Base-by-base conservation (phyloP, 2,329 filamentous ascomycete genomes). In the Pseudogymnoascus pannorum region DNA sequence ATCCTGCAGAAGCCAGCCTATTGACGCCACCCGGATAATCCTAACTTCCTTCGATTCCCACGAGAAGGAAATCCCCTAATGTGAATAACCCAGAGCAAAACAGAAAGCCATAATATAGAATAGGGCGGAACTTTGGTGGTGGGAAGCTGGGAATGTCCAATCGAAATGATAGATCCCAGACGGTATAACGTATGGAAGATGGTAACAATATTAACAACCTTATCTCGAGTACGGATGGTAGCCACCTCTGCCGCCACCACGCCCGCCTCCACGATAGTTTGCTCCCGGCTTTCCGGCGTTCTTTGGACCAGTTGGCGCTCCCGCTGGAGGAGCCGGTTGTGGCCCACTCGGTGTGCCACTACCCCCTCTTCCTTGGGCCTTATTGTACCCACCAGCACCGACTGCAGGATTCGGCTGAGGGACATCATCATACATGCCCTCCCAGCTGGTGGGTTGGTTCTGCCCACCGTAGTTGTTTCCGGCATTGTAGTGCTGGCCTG, bases 371-470 rank as follows among this genome's bases (percentile, higher is more conserved):
- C 64, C 70, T 35, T 58, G 54, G 14, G 8, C 22, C 33, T 58
- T 58, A 38, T 38, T 58, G 31, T 40, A 36, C 64, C 76, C 75
- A 63, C 78, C 74, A n/a, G 72, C 76, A 58, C 80, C 79, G 54
- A 78, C 81, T 22, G 66, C 65, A 58, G 87, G 82, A 68, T 87
- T 87, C 4, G 91, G 91, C 72, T 93, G 91, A 14, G 92, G 92
- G 1, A 92, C 90, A 72, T 97, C 93, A 72, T 97, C 93, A 74
- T 97, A 97, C 92, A 96, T 96, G 70, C 93, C 93, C 74, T 97
- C 93, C 92, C 92, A 97, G 40, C 88, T 92, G 22, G 89, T 91
- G n/a, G 88, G 88, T 14, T 31, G 60, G 61, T 40, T 54, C n/a
- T 72, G 74, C 24, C 74, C 74, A 61, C 69, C 71, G 48, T 66